Evolutionary conservation across 805 yeast genomes (phyloP).

Genomic region (Candida adriatica): DNA sequence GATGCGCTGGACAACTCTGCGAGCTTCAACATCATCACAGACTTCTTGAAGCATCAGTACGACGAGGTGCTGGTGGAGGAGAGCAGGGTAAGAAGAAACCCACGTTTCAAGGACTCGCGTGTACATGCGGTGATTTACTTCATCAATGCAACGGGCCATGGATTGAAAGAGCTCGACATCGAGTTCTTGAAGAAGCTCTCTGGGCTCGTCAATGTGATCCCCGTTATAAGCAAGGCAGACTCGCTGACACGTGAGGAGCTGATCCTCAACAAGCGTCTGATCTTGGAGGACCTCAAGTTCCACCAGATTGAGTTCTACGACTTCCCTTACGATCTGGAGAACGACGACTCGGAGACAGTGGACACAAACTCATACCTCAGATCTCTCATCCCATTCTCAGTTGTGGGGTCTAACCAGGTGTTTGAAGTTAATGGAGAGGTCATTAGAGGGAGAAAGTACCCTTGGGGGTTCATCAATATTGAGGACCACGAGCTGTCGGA

Average conservation of each 20-base stretch:
- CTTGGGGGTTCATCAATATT: conserved; percentile 54
- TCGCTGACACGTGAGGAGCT: conserved; percentile 77
- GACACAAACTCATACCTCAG: conserved; percentile 61
- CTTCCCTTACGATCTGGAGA: conserved; percentile 56
- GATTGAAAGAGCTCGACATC: conserved; percentile 70
- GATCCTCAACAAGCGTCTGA: conserved; percentile 62
- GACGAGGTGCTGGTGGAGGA: conserved; percentile 80
- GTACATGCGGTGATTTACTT: conserved; percentile 72
- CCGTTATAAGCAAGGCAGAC: conserved; percentile 82
- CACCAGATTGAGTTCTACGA: conserved; percentile 67
- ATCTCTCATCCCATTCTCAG: conserved; percentile 58
- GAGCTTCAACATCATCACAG: conserved; percentile 65
- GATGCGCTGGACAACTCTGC: conserved; percentile 62
- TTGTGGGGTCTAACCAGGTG: conserved; percentile 62
- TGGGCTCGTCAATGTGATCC: conserved; percentile 76
- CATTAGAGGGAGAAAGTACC: conserved; percentile 46
- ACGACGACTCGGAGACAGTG: conserved; percentile 53
- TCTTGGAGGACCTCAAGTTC: conserved; percentile 67
- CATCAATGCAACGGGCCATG: conserved; percentile 81
- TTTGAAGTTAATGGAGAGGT: conserved; percentile 38
- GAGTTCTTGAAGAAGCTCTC: conserved; percentile 73
- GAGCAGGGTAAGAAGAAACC: conserved; percentile 75
- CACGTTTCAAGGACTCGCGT: conserved; percentile 78
- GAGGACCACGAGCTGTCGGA: conserved; percentile 74
- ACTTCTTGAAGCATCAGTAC: conserved; percentile 73